Base-by-base conservation (phyloP, 202 grass and related monocot genomes). In the Elaeis oleifera region DNA sequence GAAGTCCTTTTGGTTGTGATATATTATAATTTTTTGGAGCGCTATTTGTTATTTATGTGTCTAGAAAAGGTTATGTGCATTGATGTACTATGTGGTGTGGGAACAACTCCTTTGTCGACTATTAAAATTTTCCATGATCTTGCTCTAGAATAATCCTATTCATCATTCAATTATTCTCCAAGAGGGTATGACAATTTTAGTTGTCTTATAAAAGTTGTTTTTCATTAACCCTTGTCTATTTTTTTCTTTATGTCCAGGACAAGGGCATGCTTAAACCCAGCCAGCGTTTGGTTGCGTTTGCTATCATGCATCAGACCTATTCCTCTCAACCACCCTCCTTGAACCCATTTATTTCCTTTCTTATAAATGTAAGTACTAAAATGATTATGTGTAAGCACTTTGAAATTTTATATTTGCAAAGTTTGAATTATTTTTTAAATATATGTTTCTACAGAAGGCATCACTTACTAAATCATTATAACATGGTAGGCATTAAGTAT, bases 201-300 rank as follows among this genome's bases (percentile, higher is more conserved):
- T 50, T 53, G 6, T 72, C 22, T 18, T 3, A 25, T 53, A 21
- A 21, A 7, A 75, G 44, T 31, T 31, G 5, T 31, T 31, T 31
- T 31, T 31, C 65, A 14, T 31, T 5, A n/a, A 18, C 36, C 53
- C 49, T 71, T 16, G 60, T 76, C 56, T 53, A 63, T 18, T 49
- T 13, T 68, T 73, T 74, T 64, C 7, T 36, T 59, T 72, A 44
- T 44, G 4, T 31, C 56, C 84, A 97, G 92, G 92, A 97, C 78
- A 97, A 89, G 68, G 69, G 67, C 58, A 70, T 97, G 79, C 77
- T 97, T 78, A 76, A 54, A 83, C 77, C 79, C 52, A 79, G 79
- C 74, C 84, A 92, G 72, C 92, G 92, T 49, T 76, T 97, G 79
- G 73, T 97, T 81, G 92, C 88, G 76, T 81, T 89, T 75, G 64